Conservation (phyloP, 495 filamentous ascomycete species). For the Hypoxylon subgilvum region DNA sequence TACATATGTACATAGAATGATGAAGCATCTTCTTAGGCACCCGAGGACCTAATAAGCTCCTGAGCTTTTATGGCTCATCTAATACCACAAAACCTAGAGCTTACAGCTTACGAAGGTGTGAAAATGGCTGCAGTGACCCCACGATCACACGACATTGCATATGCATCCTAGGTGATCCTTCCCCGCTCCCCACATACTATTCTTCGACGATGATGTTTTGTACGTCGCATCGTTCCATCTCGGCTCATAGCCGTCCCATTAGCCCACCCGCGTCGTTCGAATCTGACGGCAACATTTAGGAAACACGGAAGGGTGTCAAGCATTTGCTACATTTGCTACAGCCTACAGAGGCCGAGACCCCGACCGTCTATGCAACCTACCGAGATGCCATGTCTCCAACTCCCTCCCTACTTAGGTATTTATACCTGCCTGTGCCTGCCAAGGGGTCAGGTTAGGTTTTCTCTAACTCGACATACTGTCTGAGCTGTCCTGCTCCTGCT, state of each 20-base stretch:
- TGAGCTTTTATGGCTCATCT: conserved; percentile 1
- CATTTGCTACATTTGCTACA: too few relatives aligned
- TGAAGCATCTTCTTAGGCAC: too few relatives aligned
- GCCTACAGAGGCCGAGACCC: background rate
- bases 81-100: conserved; percentile 1
- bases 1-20: too few relatives aligned
- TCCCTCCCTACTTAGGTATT: too few relatives aligned
- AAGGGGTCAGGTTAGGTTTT: conserved; percentile 10
- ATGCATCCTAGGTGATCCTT: conserved; percentile 28
- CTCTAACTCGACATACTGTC: background rate
- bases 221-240: conserved; percentile 42
- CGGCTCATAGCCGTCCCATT: conserved; percentile 37
- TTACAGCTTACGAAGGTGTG: too few relatives aligned
- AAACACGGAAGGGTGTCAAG: conserved; percentile 9
- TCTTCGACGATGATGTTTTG: conserved; percentile 10
- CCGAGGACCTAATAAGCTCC: too few relatives aligned
- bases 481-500: background rate
- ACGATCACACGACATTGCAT: conserved; percentile 42
- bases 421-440: conserved; percentile 11
- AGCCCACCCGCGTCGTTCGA: conserved; percentile 8
- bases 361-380: background rate
- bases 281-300: conserved; percentile 14
- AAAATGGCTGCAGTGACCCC: conserved; percentile 23
- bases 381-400: conserved; percentile 1
- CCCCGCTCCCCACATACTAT: conserved; percentile 13